Conservation (phyloP, 805 yeast species). For the Candida montana region DNA sequence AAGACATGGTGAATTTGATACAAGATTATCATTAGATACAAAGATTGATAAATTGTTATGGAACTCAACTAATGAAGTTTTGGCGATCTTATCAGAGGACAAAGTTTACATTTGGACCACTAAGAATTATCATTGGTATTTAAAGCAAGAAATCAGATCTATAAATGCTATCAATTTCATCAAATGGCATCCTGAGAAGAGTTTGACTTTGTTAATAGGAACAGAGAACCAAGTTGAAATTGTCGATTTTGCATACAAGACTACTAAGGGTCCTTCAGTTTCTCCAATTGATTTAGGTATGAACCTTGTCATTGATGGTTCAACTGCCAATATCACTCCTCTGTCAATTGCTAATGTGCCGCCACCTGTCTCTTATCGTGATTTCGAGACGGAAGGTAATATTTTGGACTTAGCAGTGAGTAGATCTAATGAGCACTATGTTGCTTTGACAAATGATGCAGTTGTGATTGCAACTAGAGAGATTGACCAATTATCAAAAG, state of each 20-base stretch:
- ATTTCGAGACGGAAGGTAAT: slow-evolving; percentile 47
- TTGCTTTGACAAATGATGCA: slow-evolving; percentile 46
- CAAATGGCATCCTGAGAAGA: slow-evolving; percentile 89
- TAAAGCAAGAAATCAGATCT: slow-evolving; percentile 67
- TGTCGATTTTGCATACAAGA: slow-evolving; percentile 60
- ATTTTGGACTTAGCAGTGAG: slow-evolving; percentile 64
- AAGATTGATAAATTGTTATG: slow-evolving; percentile 55
- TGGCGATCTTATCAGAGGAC: slow-evolving; percentile 60
- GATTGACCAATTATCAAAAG: slow-evolving; percentile 38
- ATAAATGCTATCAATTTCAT: slow-evolving; percentile 32
- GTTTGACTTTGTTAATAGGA: slow-evolving; percentile 66
- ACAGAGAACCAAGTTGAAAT: slow-evolving; percentile 48
- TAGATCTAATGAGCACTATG: slow-evolving; percentile 51
- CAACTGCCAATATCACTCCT: slow-evolving; percentile 69
- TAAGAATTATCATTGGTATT: slow-evolving; percentile 93
- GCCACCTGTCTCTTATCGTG: slow-evolving; percentile 83
- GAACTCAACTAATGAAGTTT: slow-evolving; percentile 75
- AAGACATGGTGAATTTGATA: slow-evolving; percentile 78
- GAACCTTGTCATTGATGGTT: slow-evolving; percentile 77
- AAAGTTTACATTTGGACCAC: slow-evolving; percentile 85
- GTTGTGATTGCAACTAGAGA: slow-evolving; percentile 45
- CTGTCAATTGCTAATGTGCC: slow-evolving; percentile 83
- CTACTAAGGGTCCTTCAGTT: slow-evolving; percentile 62
- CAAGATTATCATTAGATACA: slow-evolving; percentile 52
- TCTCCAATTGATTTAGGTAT: slow-evolving; percentile 73